Base-by-base conservation (phyloP, 2,329 filamentous ascomycete genomes). In the Didymella pomorum region DNA sequence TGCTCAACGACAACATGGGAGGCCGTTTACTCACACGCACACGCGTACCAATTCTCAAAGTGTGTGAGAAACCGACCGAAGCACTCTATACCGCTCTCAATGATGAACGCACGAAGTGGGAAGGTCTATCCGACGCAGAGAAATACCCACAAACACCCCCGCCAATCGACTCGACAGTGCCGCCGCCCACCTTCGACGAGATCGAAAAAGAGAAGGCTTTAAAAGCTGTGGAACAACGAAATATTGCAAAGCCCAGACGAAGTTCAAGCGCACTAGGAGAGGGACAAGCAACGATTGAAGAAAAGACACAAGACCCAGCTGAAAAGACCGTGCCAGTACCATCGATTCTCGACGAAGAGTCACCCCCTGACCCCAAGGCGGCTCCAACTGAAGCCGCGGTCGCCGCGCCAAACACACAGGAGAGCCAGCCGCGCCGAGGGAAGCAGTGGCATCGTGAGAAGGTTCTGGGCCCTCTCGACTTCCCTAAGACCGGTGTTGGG, bases 31-130 rank as follows among this genome's bases (percentile, higher is more conserved):
- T 97, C 2, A 90, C 89, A 2, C 86, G 87, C 52, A 95, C 92
- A 1, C 84, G 92, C 61, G 89, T 96, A 3, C 92, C 93, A 0
- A 96, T 97, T 64, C 89, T 97, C 73, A 95, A 96, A 72, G 83
- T 97, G 16, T 96, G 92, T 69, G 84, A 94, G 72, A 84, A 79
- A 41, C 92, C 92, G 2, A 82, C 85, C 0, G 76, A 83, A 2
- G 80, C 84, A 56, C 81, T 96, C 1, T 84, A 84, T 14, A 72
- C 79, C 10, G 86, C 86, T 55, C 81, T 96, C 5, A 70, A 85
- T 4, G 83, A 87, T 31, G 89, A 90, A 67, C 85, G 90, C 7
- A 77, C 81, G 42, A 91, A 88, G 69, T 94, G 91, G 90, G 90
- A 94, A 63, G 83, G 77, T 81, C 43, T 80, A 78, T 48, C 79